Base-by-base conservation (phyloP, 176 grass and related monocot species). In the Paspalum vaginatum region DNA sequence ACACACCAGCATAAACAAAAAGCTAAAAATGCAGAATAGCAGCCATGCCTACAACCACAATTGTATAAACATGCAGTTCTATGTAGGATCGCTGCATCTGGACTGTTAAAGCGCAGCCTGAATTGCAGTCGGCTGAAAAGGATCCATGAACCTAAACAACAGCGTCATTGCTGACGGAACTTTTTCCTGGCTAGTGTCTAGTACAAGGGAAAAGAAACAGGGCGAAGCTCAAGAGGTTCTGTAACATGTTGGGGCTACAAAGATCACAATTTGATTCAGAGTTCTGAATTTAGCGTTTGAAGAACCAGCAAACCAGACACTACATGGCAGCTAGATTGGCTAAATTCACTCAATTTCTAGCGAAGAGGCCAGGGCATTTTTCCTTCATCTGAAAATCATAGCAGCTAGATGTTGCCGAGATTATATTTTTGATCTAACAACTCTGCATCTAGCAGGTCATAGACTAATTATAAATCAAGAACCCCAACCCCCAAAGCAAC, bases 1-100 rank as follows among this genome's bases (percentile, higher is more conserved):
- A 32, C 56, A 39, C 18, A 62, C 40, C 65, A 27, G 5, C 73
- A 53, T 46, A 77, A 81, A 79, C 48, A 81, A 50, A 87, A 41
- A 27, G 42, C 24, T 18, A 45, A 8, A 8, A 39, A 47, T 5
- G 39, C 40, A 18, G 45, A 57, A 25, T 64, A 41, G 84, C 70
- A 68, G 61, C 49, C 84, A 24, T 10, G 46, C 38, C 58, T 73
- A 51, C n/a, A 22, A 85, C 27, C 32, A 32, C 32, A 32, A 32
- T 48, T 61, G 24, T 61, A 60, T 60, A 60, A 72, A 73, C 58
- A 4, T 46, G 42, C 59, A 39, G 13, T 27, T 80, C 46, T 65
- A 44, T 32, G 15, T 18, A 58, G 60, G 26, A 68, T 74, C 24
- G 6, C 39, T 74, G 69, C 61, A 81, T 74, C 55, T 51, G 59